A percentile compares a stretch with the other conserved stretches of the same genome.
Evolutionary conservation across 129 eudicot genomes (phyloP).

Genomic region (Tagetes patula): DNA sequence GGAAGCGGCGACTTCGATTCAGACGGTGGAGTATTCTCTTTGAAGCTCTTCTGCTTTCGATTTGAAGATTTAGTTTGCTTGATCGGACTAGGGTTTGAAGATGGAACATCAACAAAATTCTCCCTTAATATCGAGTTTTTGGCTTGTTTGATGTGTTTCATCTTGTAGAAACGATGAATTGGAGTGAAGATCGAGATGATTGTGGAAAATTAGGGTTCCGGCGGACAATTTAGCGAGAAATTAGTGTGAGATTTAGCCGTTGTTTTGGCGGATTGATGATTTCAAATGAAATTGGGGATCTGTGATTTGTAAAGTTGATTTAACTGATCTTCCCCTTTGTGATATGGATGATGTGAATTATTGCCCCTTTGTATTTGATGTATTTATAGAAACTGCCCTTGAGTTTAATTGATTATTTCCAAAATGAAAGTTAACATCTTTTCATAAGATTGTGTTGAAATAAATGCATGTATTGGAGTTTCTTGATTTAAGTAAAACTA

Average conservation of each 20-base stretch:
- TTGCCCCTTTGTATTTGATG: not conserved
- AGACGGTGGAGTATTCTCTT: not conserved
- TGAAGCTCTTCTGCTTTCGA: slow-evolving; percentile 40
- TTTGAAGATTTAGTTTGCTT: slow-evolving; percentile 33
- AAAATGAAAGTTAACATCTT: not conserved
- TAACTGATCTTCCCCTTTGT: not conserved
- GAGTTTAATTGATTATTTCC: not conserved
- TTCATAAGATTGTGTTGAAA: too few relatives aligned
- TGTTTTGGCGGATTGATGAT: not conserved
- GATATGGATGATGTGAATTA: not conserved
- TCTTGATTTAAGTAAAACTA: too few relatives aligned
- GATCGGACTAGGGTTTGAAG: slow-evolving; percentile 34
- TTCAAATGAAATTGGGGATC: not conserved
- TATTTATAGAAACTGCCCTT: not conserved
- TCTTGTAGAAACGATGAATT: slow-evolving; percentile 9
- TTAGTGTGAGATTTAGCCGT: not conserved
- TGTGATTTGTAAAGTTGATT: not conserved
- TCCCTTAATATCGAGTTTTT: slow-evolving; percentile 45
- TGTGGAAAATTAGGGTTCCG: not conserved
- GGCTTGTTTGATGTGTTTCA: slow-evolving; percentile 68
- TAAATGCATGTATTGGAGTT: too few relatives aligned
- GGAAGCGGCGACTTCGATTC: too few relatives aligned
- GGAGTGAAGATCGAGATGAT: not conserved
- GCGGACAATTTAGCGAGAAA: not conserved
- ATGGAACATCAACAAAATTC: slow-evolving; percentile 1